Evolutionary conservation across 495 filamentous ascomycete species (phyloP).

Genomic region (Penicillium bialowiezense): DNA sequence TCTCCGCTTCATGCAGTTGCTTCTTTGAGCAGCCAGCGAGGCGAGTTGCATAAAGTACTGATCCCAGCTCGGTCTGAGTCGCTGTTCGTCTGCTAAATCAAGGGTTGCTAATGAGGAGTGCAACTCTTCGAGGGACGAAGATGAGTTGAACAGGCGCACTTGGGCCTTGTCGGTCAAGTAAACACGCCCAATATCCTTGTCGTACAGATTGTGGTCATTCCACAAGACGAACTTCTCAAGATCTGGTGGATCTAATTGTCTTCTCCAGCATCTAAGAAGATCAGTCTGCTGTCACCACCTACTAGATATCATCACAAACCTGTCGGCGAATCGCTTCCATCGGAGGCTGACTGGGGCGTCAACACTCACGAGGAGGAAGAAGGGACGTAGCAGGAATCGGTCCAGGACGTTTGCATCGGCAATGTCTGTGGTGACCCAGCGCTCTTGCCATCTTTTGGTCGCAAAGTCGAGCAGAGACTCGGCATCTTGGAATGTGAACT

Average conservation of each 20-base stretch:
- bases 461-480: constrained; percentile 75
- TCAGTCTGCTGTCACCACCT: not conserved
- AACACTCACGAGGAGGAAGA: constrained; percentile 88
- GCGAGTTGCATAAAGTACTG: constrained; percentile 97
- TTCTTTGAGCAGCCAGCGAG: constrained; percentile 83
- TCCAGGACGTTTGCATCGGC: constrained; percentile 66
- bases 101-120: constrained; percentile 64
- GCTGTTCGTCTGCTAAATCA: constrained; percentile 71
- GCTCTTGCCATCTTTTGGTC: constrained; percentile 76
- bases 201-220: constrained; percentile 77
- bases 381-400: constrained; percentile 71
- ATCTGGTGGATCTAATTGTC: constrained; percentile 45
- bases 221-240: constrained; percentile 75
- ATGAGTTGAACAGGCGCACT: constrained; percentile 80
- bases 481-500: constrained; percentile 51
- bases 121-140: constrained; percentile 65
- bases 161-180: constrained; percentile 75
- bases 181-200: constrained; percentile 60
- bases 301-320: constrained; percentile 32
- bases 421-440: constrained; percentile 83
- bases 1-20: constrained; percentile 97
- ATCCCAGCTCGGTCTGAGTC: constrained; percentile 92
- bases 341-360: constrained; percentile 83
- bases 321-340: constrained; percentile 68
- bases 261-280: constrained; percentile 37